A percentile compares a stretch with the other conserved stretches of the same genome.
phyloP scores from a whole-genome alignment of 495 filamentous ascomycete species.

The Penicillium alfredii region DNA sequence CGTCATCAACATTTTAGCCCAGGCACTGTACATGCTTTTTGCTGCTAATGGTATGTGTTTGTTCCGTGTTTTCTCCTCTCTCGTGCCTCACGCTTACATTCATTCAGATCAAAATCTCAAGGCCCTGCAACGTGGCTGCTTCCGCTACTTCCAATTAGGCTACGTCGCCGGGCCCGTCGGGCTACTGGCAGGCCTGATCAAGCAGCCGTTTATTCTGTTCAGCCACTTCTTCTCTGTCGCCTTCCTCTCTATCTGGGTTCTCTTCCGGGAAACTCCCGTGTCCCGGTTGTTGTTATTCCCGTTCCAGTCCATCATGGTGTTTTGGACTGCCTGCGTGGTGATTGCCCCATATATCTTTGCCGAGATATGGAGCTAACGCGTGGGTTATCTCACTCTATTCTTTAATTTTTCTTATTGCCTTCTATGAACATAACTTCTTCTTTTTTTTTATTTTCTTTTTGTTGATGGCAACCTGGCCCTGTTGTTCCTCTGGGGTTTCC shows the following conservation, averaged over 20 bases:
- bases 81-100: conserved; percentile 5
- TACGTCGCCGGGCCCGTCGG: conserved; percentile 71
- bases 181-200: conserved; percentile 77
- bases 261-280: conserved; percentile 51
- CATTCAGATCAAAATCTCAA: conserved; percentile 59
- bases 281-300: conserved; percentile 56
- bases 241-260: conserved; percentile 78
- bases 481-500: too few species aligned
- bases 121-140: conserved; percentile 84
- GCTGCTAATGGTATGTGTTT: conserved; percentile 62
- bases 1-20: conserved; percentile 93
- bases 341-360: conserved; percentile 73
- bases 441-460: too few species aligned
- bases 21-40: conserved; percentile 86
- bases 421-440: not conserved
- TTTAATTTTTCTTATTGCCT: not conserved
- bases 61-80: not conserved
- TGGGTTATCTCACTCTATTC: not conserved
- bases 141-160: conserved; percentile 83
- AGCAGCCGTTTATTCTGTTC: conserved; percentile 70
- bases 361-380: conserved; percentile 27
- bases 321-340: conserved; percentile 83
- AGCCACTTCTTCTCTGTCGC: conserved; percentile 95
- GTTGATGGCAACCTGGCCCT: too few species aligned
- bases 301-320: conserved; percentile 57